Percentiles rank a stretch among this genome's conserved stretches.
phyloP scores from a whole-genome alignment of 345 rosid species.

The Brassica incana region DNA sequence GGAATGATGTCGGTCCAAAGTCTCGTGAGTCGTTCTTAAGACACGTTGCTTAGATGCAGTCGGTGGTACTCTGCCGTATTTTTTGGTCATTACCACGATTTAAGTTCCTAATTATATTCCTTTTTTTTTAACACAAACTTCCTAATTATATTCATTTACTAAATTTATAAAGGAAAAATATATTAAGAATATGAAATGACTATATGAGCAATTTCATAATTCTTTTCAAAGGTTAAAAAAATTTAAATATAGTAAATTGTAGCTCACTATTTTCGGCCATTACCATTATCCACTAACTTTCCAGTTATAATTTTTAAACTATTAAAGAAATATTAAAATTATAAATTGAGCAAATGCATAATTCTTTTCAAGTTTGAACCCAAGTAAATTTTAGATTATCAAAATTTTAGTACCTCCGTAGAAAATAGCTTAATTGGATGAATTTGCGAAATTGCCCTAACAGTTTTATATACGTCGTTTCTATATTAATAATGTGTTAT shows the following conservation, averaged over 20 bases:
- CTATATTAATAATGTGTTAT: too few relatives aligned
- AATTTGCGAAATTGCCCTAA: too few relatives aligned
- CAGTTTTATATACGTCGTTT: too few relatives aligned
- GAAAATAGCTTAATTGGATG: too few relatives aligned
- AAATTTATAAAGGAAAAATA: background rate
- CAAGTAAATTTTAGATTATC: too few relatives aligned
- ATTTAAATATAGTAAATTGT: background rate
- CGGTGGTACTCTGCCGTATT: constrained; percentile 7
- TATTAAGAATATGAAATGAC: background rate
- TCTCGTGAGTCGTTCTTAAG: constrained; percentile 20
- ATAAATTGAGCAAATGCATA: background rate
- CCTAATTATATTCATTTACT: background rate
- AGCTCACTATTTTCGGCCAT: background rate
- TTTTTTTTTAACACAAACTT: too few relatives aligned
- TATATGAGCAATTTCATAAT: background rate
- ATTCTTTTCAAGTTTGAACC: background rate
- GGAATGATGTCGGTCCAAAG: constrained; percentile 32
- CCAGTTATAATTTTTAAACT: background rate
- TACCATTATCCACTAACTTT: background rate
- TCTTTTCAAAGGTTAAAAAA: background rate
- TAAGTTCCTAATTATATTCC: background rate
- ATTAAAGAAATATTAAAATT: background rate
- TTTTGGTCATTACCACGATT: constrained; percentile 24
- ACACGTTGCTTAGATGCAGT: constrained; percentile 18
- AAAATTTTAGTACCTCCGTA: too few relatives aligned